Percentiles rank a stretch among this genome's conserved stretches.
Evolutionary conservation across 2,329 filamentous ascomycete species (phyloP).

Genomic region (Triangularia setosa): DNA sequence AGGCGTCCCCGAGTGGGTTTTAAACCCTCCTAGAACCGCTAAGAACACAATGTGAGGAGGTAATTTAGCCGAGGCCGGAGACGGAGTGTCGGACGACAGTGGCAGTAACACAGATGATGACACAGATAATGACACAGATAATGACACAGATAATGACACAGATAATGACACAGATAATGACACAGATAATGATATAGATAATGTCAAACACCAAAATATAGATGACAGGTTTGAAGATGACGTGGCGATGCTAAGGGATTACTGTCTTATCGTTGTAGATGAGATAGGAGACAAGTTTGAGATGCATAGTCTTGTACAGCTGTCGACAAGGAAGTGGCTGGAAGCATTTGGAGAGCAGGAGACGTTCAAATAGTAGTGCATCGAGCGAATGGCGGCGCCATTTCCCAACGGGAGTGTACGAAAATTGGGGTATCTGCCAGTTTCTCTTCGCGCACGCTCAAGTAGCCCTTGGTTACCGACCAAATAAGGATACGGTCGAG

Average conservation of each 20-base stretch:
- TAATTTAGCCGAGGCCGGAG: background rate
- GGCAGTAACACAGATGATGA: no score
- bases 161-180: conserved; percentile 24
- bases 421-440: conserved; percentile 24
- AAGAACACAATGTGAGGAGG: background rate
- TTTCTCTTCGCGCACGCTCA: background rate
- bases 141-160: background rate
- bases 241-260: conserved; percentile 33
- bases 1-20: conserved; percentile 35
- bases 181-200: conserved; percentile 25
- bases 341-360: conserved; percentile 25
- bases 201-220: conserved; percentile 11
- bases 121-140: no score
- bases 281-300: conserved; percentile 28
- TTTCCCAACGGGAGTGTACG: conserved; percentile 29
- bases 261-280: conserved; percentile 32
- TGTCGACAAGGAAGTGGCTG: conserved; percentile 32
- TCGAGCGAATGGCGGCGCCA: conserved; percentile 26
- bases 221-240: conserved; percentile 30
- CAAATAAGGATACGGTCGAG: background rate
- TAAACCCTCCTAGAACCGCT: conserved; percentile 19
- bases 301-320: conserved; percentile 40
- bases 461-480: background rate
- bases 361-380: conserved; percentile 29
- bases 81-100: background rate